These are phyloP conservation scores for Paecilomyces sp. DNA, from an alignment of 2,329 filamentous ascomycete genomes.

Conservation along the genomic window DNA sequence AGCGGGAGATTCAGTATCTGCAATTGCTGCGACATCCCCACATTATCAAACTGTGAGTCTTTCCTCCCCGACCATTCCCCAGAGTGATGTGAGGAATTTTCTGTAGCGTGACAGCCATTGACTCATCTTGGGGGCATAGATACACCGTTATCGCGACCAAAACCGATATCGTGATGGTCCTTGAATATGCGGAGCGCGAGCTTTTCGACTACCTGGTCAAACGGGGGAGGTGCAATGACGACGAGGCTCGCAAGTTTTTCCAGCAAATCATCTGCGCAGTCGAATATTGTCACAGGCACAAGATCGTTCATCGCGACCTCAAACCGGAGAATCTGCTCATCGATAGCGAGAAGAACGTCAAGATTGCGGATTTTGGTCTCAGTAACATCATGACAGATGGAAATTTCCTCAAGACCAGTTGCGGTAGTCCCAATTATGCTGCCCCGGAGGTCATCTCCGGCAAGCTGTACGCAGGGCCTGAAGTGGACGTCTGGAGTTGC, in stretches of 20 bases:
- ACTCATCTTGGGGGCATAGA: slow-evolving; percentile 37
- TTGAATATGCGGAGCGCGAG: slow-evolving; percentile 94
- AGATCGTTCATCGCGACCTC: slow-evolving; percentile 94
- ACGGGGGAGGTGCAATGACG: slow-evolving; percentile 83
- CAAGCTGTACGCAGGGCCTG: slow-evolving; percentile 92
- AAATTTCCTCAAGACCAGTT: slow-evolving; percentile 98
- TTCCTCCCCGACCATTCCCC: background rate
- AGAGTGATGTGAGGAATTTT: background rate
- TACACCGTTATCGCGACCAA: slow-evolving; percentile 96
- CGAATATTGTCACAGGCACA: slow-evolving; percentile 97
- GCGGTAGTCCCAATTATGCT: slow-evolving; percentile 95
- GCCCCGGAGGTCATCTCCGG: slow-evolving; percentile 97
- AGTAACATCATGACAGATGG: slow-evolving; percentile 99
- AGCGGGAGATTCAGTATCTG: slow-evolving; percentile 96
- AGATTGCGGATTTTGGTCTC: slow-evolving; percentile 96
- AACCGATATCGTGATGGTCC: slow-evolving; percentile 95
- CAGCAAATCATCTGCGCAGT: slow-evolving; percentile 98
- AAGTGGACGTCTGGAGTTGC: slow-evolving; percentile 82
- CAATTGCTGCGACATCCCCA: slow-evolving; percentile 93
- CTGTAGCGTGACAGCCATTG: background rate
- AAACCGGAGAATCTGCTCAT: slow-evolving; percentile 96
- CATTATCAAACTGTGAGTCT: slow-evolving; percentile 88
- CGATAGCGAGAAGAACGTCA: slow-evolving; percentile 93
- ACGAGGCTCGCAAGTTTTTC: slow-evolving; percentile 93
- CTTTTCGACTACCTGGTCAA: slow-evolving; percentile 98